Evolutionary conservation across 306 rosid species (phyloP).

Genomic region (Fagus crenata): DNA sequence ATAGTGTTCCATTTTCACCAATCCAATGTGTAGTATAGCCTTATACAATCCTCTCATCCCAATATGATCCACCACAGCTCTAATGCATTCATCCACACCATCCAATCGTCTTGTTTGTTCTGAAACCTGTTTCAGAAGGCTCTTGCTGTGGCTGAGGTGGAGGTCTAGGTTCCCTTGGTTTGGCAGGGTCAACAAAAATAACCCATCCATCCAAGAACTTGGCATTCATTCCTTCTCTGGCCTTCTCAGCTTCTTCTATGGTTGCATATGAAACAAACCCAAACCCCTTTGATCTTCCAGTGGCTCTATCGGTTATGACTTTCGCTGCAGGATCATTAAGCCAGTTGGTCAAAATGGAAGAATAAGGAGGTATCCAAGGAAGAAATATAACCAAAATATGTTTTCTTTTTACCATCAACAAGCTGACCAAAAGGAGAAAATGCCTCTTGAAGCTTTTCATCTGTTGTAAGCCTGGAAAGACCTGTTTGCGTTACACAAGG

Average conservation of each 20-base stretch:
- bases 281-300: constrained; percentile 91
- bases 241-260: constrained; percentile 88
- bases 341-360: constrained; percentile 24
- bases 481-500: constrained; percentile 47
- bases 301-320: constrained; percentile 71
- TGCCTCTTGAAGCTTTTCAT: constrained; percentile 73
- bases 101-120: constrained; percentile 80
- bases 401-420: constrained; percentile 46
- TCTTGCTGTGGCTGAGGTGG: constrained; percentile 63
- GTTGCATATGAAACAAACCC: constrained; percentile 62
- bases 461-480: constrained; percentile 79
- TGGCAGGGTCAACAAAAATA: constrained; percentile 94
- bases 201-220: constrained; percentile 97
- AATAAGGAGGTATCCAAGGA: background rate
- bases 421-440: constrained; percentile 81
- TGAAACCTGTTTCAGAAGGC: constrained; percentile 62
- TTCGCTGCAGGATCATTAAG: constrained; percentile 54
- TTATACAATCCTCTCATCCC: constrained; percentile 14
- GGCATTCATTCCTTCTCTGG: constrained; percentile 81
- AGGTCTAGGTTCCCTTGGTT: constrained; percentile 69
- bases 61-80: constrained; percentile 5
- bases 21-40: constrained; percentile 12
- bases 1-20: constrained; percentile 4
- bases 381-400: background rate
- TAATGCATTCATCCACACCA: constrained; percentile 71